Base-by-base conservation (phyloP, 306 rosid genomes). In the Quercus engelmannii region DNA sequence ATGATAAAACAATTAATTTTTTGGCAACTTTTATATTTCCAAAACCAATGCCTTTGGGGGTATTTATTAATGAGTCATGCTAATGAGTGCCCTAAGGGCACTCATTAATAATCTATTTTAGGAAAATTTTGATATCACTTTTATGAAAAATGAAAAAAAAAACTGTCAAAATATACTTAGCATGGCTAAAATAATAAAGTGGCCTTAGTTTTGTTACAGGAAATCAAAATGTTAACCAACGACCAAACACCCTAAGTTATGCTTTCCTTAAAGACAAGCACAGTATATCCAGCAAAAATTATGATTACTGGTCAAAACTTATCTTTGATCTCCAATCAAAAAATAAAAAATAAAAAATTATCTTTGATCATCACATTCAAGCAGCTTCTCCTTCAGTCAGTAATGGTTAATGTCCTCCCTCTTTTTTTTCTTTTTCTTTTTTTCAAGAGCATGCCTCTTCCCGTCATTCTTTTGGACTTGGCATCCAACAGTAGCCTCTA, bases 361-460 rank as follows among this genome's bases (percentile, higher is more conserved):
- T 14, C 57, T 15, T 14, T 54, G 57, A 54, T 54, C 0, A 54
- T 54, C 57, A 54, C 1, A 54, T 54, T 54, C 57, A 54, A 95
- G 93, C 76, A 93, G 97, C 63, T 98, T 61, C 88, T 87, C 86
- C 97, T 90, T 88, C 97, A 95, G 81, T 95, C 98, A 46, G 93
- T 82, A 49, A 95, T 89, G 13, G 97, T 80, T 71, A 95, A 84
- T 12, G 99, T 89, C 83, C 5, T 31, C 1, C 4, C 4, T 4
- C 0, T 30, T 4, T 4, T 30, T 30, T 3, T 30, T 30, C 0
- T 30, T 30, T 30, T 4, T 30, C 4, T 30, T 0, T 31, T 31
- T 31, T 31, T 31, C 5, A 4, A 85, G 80, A 0, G 87, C 86
- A 65, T 87, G 97, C 79, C 87, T 70, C 87, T 86, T 65, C 28